Evolutionary conservation across 1,139 yeast species (phyloP), one percentile per base, ranked within the genome.

Genomic region (Saccharomyces uvarum): DNA sequence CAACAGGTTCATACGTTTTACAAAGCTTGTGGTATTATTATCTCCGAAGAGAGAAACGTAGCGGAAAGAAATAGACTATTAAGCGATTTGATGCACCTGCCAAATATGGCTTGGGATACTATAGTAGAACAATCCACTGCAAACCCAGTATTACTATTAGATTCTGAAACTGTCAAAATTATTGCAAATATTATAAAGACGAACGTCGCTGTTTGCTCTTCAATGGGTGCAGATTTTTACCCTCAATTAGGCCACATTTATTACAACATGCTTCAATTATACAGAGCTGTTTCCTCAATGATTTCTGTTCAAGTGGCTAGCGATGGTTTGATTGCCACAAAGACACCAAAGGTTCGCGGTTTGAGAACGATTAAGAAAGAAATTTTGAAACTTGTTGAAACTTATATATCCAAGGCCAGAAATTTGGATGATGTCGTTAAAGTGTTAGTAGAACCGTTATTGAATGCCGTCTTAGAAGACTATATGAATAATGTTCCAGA

Each of bases 1-100:
- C 98, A 91, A 71, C 99, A 93, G 72, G 96, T 93, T 28, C 99
- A 93, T 70, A 90, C 98, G 2, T 93, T 93, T 69, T 93, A 93
- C 70, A 97, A 89, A 74, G 98, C 99, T 1, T 93, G 99, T 76
- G 98, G 98, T 66, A 83, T 88, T 57, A 93, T 93, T 59, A 83
- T 93, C 48, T 82, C 93, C 56, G 97, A 97, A 7, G 97, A 91
- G 71, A 77, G 81, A 27, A 78, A 77, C 54, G 76, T 77, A 54
- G 81, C 80, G 14, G 77, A 80, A 48, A 84, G 95, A 69, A 91
- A 88, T 60, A 80, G 84, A 57, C 77, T 91, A 56, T 78, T 93
- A 56, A 71, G 77, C 53, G 95, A 89, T 53, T 78, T 93, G 63
- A 93, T 93, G 99, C 79, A 82, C 50, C 75, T 90, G 61, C 99